Conservation (phyloP, 305 asterid species). For the Rubia peregrina region DNA sequence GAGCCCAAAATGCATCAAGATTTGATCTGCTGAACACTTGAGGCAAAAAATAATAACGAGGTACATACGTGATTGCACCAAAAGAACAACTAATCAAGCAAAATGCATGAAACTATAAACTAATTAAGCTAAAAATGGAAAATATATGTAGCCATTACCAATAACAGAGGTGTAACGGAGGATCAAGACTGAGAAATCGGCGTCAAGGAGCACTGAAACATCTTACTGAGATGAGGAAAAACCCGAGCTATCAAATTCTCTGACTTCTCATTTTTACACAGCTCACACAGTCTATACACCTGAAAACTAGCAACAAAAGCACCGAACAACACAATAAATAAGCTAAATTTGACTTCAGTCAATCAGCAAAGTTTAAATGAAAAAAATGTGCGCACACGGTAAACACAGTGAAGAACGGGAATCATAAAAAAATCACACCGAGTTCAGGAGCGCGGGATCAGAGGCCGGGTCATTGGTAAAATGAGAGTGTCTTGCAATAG, state of each 20-base stretch:
- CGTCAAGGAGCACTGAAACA: conserved; percentile 68
- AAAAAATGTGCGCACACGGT: background rate
- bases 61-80: background rate
- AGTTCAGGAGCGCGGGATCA: conserved; percentile 62
- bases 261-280: conserved; percentile 68
- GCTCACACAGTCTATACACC: conserved; percentile 60
- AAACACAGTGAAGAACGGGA: background rate
- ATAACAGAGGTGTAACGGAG: conserved; percentile 64
- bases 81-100: background rate
- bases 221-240: conserved; percentile 76
- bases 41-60: background rate
- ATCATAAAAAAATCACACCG: conserved; percentile 29
- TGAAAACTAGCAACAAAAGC: conserved; percentile 17
- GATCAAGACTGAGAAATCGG: conserved; percentile 64
- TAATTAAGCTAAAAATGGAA: background rate
- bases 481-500: conserved; percentile 68
- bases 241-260: conserved; percentile 75
- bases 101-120: background rate
- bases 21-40: too few species aligned
- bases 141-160: conserved; percentile 30
- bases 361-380: background rate
- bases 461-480: conserved; percentile 60
- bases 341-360: conserved; percentile 7
- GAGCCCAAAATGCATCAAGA: conserved; percentile 22
- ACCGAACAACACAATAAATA: background rate